A percentile compares a stretch with the other conserved stretches of the same genome.
Conservation (phyloP, 805 yeast species). For the Candida qinlingensis region DNA sequence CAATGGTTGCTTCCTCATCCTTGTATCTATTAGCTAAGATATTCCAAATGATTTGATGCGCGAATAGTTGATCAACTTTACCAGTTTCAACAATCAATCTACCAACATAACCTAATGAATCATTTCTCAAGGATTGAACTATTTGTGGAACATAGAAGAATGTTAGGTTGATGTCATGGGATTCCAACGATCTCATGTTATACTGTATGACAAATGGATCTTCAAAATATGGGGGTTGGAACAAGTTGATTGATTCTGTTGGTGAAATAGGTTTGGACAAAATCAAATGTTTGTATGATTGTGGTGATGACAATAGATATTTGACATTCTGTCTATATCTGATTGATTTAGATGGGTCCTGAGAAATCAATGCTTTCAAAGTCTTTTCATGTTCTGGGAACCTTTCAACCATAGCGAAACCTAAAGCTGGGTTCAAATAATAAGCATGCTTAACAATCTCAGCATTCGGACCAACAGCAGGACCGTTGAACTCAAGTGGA, state of each 20-base stretch:
- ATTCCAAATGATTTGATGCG: slow-evolving; percentile 98
- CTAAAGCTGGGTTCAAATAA: slow-evolving; percentile 62
- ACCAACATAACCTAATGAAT: slow-evolving; percentile 77
- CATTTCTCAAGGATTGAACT: slow-evolving; percentile 87
- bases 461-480: slow-evolving; percentile 31
- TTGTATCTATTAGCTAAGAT: slow-evolving; percentile 89
- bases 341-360: slow-evolving; percentile 56
- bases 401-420: slow-evolving; percentile 63
- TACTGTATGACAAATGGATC: slow-evolving; percentile 74
- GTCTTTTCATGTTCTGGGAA: slow-evolving; percentile 35
- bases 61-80: slow-evolving; percentile 81
- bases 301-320: slow-evolving; percentile 34
- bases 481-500: slow-evolving; percentile 25
- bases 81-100: slow-evolving; percentile 90
- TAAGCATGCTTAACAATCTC: slow-evolving; percentile 53
- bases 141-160: slow-evolving; percentile 98
- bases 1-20: slow-evolving; percentile 79
- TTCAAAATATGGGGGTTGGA: slow-evolving; percentile 65
- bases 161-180: slow-evolving; percentile 79
- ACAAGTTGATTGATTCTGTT: slow-evolving; percentile 75
- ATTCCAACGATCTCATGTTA: slow-evolving; percentile 83
- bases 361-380: slow-evolving; percentile 40
- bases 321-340: slow-evolving; percentile 54
- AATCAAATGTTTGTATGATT: slow-evolving; percentile 16
- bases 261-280: slow-evolving; percentile 59